These are phyloP conservation scores for Telopea speciosissima DNA, from an alignment of 177 flowering plant genomes.

Conservation along the genomic window DNA sequence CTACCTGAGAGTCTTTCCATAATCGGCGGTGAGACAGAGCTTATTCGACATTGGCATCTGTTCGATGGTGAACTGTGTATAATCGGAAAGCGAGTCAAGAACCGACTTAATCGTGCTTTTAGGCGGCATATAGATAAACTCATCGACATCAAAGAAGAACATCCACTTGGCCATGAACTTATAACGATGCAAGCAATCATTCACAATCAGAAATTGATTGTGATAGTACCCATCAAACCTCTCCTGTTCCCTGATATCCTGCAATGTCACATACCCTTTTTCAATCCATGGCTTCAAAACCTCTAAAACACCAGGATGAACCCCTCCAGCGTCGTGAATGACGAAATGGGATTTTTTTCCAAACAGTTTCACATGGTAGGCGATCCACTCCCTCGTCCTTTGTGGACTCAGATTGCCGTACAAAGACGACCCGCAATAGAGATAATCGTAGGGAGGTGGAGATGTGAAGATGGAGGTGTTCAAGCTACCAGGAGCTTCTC, in stretches of 20 bases:
- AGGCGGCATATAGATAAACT: slow-evolving; percentile 45
- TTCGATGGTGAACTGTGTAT: slow-evolving; percentile 47
- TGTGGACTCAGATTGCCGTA: slow-evolving; percentile 74
- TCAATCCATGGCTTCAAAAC: slow-evolving; percentile 72
- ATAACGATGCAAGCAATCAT: slow-evolving; percentile 59
- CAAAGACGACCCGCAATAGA: slow-evolving; percentile 81
- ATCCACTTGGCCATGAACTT: slow-evolving; percentile 52
- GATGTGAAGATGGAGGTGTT: slow-evolving; percentile 25
- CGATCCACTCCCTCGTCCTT: slow-evolving; percentile 84
- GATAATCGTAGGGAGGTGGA: slow-evolving; percentile 57
- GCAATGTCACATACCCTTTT: slow-evolving; percentile 55
- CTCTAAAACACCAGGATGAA: slow-evolving; percentile 47
- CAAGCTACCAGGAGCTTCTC: slow-evolving; percentile 33
- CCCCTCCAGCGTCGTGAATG: slow-evolving; percentile 66
- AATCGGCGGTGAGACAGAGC: slow-evolving; percentile 52
- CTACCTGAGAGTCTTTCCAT: slow-evolving; percentile 10
- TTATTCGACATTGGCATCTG: slow-evolving; percentile 59
- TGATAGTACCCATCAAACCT: slow-evolving; percentile 64
- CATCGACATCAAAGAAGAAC: slow-evolving; percentile 72
- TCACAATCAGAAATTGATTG: slow-evolving; percentile 63
- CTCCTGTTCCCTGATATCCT: slow-evolving; percentile 56
- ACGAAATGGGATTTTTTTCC: slow-evolving; percentile 73
- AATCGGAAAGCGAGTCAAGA: slow-evolving; percentile 30
- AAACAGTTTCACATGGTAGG: slow-evolving; percentile 48
- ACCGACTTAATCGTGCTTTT: slow-evolving; percentile 36